Percentiles rank a stretch among this genome's conserved stretches.
Evolutionary conservation across 2,329 filamentous ascomycete genomes (phyloP).

Genomic region (Akanthomyces lecanii): DNA sequence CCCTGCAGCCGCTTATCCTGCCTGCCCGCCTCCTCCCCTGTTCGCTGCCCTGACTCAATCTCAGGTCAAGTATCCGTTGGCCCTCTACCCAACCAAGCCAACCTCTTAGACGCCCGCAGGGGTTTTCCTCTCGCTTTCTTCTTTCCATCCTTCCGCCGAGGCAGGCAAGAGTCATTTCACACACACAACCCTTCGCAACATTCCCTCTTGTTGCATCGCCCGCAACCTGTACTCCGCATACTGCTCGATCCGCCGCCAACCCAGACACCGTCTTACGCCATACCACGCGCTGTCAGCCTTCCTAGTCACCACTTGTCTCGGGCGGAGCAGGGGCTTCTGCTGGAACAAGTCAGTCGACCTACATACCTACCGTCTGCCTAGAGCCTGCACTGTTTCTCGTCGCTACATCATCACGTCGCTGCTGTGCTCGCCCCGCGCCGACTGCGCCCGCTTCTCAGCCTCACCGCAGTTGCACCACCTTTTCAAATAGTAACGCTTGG

Average conservation of each 20-base stretch:
- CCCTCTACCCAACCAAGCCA: slow-evolving; percentile 11
- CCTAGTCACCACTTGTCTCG: slow-evolving; percentile 9
- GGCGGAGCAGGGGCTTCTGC: slow-evolving; percentile 4
- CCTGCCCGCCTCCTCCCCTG: slow-evolving; percentile 15
- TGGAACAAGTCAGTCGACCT: background rate
- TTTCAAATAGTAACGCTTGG: background rate
- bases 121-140: background rate
- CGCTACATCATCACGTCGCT: slow-evolving; percentile 11
- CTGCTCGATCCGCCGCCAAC: background rate
- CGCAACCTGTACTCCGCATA: slow-evolving; percentile 13
- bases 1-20: slow-evolving; percentile 8
- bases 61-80: slow-evolving; percentile 11
- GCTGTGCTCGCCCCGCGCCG: slow-evolving; percentile 3
- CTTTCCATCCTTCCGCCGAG: slow-evolving; percentile 18
- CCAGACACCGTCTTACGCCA: background rate
- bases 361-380: background rate
- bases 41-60: slow-evolving; percentile 13
- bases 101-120: slow-evolving; percentile 8
- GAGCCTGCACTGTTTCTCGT: background rate
- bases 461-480: slow-evolving; percentile 6
- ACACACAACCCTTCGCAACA: slow-evolving; percentile 14
- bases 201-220: background rate
- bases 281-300: background rate
- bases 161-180: slow-evolving; percentile 25
- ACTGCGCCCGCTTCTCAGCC: slow-evolving; percentile 4